These are phyloP conservation scores for Diaporthe vexans DNA, from an alignment of 2,329 filamentous ascomycete genomes.

Conservation along the genomic window DNA sequence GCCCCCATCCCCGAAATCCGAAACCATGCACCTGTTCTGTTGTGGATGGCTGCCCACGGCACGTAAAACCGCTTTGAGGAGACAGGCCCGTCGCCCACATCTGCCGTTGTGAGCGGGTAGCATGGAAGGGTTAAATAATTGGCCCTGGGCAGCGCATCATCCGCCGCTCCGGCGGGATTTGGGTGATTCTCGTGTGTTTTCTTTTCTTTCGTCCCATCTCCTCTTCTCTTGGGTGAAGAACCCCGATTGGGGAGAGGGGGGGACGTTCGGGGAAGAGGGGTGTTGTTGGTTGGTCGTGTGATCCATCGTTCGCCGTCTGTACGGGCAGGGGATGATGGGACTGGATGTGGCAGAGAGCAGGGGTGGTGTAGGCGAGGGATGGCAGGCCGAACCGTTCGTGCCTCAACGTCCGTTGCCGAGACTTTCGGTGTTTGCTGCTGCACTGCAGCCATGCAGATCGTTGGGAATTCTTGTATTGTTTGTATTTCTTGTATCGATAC, in stretches of 20 bases:
- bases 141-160: background rate
- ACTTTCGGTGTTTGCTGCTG: background rate
- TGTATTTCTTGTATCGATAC: background rate
- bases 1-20: slow-evolving; percentile 4
- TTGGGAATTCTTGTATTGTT: background rate
- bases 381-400: background rate
- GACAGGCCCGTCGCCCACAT: background rate
- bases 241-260: background rate
- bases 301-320: background rate
- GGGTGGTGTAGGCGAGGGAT: background rate
- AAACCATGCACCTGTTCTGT: background rate
- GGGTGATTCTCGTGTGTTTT: background rate
- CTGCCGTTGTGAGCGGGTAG: slow-evolving; percentile 4
- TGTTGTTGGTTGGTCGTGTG: background rate
- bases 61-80: background rate
- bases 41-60: background rate
- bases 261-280: no score
- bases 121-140: background rate
- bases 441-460: background rate
- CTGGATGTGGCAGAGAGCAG: no score
- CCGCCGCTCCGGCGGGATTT: background rate
- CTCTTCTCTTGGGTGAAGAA: background rate
- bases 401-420: background rate
- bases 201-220: slow-evolving; percentile 4
- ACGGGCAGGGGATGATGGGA: no score